Conservation (phyloP, 2,329 filamentous ascomycete species). For the Botrytis squamosa region DNA sequence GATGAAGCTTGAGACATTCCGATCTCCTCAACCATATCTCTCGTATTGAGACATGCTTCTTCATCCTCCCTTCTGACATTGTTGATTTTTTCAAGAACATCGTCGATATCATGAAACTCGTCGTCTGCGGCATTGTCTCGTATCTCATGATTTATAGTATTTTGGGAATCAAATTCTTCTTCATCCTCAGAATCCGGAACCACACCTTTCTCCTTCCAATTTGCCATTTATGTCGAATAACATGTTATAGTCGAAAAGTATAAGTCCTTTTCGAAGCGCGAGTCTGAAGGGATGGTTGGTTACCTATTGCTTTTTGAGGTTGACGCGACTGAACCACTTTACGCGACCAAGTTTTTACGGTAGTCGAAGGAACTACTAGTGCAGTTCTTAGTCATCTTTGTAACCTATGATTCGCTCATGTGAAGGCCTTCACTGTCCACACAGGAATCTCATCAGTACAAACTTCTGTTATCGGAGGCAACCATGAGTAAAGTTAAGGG, state of each 20-base stretch:
- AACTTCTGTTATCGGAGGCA: not conserved
- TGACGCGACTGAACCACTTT: slow-evolving; percentile 21
- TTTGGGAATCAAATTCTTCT: slow-evolving; percentile 33
- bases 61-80: not conserved
- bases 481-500: slow-evolving; percentile 36
- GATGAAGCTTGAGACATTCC: slow-evolving; percentile 19
- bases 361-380: not conserved
- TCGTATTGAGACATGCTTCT: not conserved
- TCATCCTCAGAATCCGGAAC: slow-evolving; percentile 42
- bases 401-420: not conserved
- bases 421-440: not conserved
- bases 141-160: slow-evolving; percentile 15
- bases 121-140: slow-evolving; percentile 14
- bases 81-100: not conserved
- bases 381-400: slow-evolving; percentile 1
- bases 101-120: slow-evolving; percentile 14
- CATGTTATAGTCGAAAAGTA: slow-evolving; percentile 28
- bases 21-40: not conserved
- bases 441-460: not conserved
- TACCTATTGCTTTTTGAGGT: slow-evolving; percentile 16
- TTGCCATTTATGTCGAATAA: slow-evolving; percentile 34
- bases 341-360: slow-evolving; percentile 19
- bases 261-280: slow-evolving; percentile 4
- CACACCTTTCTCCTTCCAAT: slow-evolving; percentile 41
- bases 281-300: not conserved